A percentile compares a stretch with the other conserved stretches of the same genome.
Conservation (phyloP, 2,329 filamentous ascomycete genomes). For the Botryotinia globosa region DNA sequence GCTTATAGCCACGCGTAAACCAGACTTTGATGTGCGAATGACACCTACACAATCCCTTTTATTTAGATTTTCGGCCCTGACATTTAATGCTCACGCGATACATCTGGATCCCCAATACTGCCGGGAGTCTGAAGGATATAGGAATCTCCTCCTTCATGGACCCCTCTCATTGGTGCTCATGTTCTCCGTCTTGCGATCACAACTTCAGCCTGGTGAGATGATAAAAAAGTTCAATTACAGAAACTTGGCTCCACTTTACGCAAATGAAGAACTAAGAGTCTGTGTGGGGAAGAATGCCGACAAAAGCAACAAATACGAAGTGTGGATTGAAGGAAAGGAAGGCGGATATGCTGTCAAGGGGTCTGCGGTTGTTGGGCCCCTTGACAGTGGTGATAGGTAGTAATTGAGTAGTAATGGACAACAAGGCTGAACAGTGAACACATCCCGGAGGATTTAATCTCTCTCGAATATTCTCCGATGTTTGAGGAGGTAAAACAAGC, state of each 20-base stretch:
- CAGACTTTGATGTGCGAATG: constrained; percentile 57
- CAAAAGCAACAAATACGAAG: constrained; percentile 49
- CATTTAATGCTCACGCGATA: constrained; percentile 88
- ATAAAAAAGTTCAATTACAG: constrained; percentile 68
- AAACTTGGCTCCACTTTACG: constrained; percentile 80
- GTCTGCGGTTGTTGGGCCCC: constrained; percentile 38
- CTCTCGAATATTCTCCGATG: constrained; percentile 20
- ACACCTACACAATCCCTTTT: constrained; percentile 68
- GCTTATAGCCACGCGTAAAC: constrained; percentile 31
- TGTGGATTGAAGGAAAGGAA: constrained; percentile 62
- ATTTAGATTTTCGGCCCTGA: constrained; percentile 87
- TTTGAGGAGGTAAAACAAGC: constrained; percentile 18
- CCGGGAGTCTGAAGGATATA: constrained; percentile 68
- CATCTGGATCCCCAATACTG: constrained; percentile 77
- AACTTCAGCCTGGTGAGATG: constrained; percentile 42
- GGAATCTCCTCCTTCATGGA: constrained; percentile 78
- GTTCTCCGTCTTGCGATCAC: constrained; percentile 60
- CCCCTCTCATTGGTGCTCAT: constrained; percentile 77
- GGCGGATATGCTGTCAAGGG: constrained; percentile 65
- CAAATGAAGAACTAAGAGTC: constrained; percentile 65
- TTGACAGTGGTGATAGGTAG: constrained; percentile 13
- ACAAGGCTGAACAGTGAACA: constrained; percentile 18
- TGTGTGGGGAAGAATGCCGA: constrained; percentile 55
- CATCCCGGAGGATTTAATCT: constrained; percentile 14
- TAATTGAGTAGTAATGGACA: constrained; percentile 2